Base-by-base conservation (phyloP, 176 grass and related monocot genomes). In the Eragrostis curvula region DNA sequence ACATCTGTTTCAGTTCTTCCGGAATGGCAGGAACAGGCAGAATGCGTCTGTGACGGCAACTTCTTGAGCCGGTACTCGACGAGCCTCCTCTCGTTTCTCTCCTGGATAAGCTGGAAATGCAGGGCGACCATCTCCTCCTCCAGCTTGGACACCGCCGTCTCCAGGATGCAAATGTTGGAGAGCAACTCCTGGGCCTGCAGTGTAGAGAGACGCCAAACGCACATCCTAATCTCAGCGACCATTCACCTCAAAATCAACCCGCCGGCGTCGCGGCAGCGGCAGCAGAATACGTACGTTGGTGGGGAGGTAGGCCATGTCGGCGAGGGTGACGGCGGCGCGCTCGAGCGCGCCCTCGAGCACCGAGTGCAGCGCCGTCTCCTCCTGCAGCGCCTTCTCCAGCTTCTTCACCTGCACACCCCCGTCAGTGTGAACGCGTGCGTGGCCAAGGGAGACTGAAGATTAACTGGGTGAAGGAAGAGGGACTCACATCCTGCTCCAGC, bases 51-150 rank as follows among this genome's bases (percentile, higher is more conserved):
- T 56, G 94, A 81, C 68, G 55, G 87, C 28, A 62, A 45, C 55
- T 98, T 86, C 72, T 93, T 95, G 74, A 94, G 69, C 18, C 75
- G 86, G 79, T 98, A 95, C 86, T 95, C 90, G 29, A 90, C 79
- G 82, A 98, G 88, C 50, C 88, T 85, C 69, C 96, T 88, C 83
- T 98, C 96, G 84, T 98, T 95, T 69, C 92, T 87, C 90, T 98
- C 96, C 87, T 98, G 96, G 72, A 90, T 98, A 74, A 98, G 86
- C 87, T 95, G 88, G 88, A 95, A 91, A 75, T 98, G 92, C 64
- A 98, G 88, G 66, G 90, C 75, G 3, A 93, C 89, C 76, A 95
- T 89, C 72, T 95, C 92, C 79, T 98, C 92, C 88, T 98, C 96
- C 28, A 98, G 82, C 83, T 84, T 89, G 14, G 80, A n/a, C 79